Conservation (phyloP, 768 basidiomycete genomes). For the Agaricus sinodeliciosus region DNA sequence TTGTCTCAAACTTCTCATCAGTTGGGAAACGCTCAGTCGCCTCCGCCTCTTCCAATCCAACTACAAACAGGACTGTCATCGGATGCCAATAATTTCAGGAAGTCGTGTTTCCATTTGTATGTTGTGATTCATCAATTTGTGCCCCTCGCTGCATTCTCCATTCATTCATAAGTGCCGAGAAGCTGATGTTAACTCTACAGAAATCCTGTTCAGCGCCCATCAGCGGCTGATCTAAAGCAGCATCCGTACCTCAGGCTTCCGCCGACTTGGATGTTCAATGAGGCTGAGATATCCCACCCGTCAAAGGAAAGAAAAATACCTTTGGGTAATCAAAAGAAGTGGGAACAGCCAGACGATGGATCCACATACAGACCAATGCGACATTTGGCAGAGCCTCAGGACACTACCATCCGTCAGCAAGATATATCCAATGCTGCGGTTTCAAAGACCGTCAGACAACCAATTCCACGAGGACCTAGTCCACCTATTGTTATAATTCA, state of each 20-base stretch:
- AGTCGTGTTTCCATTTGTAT: constrained; percentile 72
- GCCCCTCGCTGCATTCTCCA: no score
- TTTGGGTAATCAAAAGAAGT: background rate
- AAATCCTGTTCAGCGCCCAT: constrained; percentile 64
- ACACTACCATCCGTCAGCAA: background rate
- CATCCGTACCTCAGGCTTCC: constrained; percentile 61
- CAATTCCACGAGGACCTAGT: constrained; percentile 12
- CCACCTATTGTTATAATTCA: constrained; percentile 25
- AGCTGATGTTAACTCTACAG: constrained; percentile 25
- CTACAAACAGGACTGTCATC: constrained; percentile 43
- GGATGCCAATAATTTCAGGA: constrained; percentile 65
- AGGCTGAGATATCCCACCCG: constrained; percentile 13
- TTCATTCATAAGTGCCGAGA: background rate
- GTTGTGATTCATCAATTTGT: constrained; percentile 14
- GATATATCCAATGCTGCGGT: constrained; percentile 8
- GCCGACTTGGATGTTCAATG: constrained; percentile 40
- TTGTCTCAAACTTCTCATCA: constrained; percentile 19
- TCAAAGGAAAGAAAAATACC: background rate
- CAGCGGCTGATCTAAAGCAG: constrained; percentile 52
- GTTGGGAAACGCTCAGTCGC: constrained; percentile 58
- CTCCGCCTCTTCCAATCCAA: constrained; percentile 73
- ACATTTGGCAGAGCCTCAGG: background rate
- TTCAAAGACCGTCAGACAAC: background rate
- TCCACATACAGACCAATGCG: background rate
- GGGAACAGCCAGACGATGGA: constrained; percentile 2